phyloP scores from a whole-genome alignment of 2,329 filamentous ascomycete species.

The Talaromyces pinophilus region DNA sequence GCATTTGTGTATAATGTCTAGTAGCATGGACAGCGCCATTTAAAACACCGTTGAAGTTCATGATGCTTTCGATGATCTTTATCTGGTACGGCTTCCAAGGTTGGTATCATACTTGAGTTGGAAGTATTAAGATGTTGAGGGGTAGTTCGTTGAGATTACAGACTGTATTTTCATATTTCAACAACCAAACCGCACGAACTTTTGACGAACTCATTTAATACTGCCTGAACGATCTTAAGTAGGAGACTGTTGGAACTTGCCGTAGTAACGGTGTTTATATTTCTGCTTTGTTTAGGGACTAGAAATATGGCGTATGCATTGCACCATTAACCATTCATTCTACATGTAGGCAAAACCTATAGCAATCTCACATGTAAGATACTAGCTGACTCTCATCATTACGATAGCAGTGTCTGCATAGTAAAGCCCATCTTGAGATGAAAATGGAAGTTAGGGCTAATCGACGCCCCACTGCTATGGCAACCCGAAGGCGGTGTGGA shows the following conservation, averaged over 20 bases:
- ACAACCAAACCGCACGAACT: not conserved
- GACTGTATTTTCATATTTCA: not conserved
- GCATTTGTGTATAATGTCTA: not conserved
- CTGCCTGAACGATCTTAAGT: not conserved
- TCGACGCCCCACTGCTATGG: not conserved
- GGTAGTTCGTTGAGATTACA: not conserved
- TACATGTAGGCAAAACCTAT: not conserved
- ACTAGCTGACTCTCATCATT: not conserved
- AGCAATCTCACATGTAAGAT: not conserved
- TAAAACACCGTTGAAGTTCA: not conserved
- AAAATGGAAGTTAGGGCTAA: slow-evolving; percentile 3
- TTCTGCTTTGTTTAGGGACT: not conserved
- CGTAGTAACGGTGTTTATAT: not conserved
- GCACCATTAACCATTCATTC: not conserved
- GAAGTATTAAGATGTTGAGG: not conserved
- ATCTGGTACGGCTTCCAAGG: not conserved
- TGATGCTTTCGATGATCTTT: not conserved
- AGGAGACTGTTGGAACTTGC: not conserved
- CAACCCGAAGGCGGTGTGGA: slow-evolving; percentile 12
- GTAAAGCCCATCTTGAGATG: not conserved
- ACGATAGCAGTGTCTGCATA: not conserved
- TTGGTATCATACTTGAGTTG: not conserved
- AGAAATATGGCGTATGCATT: not conserved
- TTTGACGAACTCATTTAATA: not conserved
- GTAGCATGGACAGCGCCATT: not conserved